These are phyloP conservation scores for Solanum chmielewskii DNA, from an alignment of 257 asterid species.

Conservation along the genomic window DNA sequence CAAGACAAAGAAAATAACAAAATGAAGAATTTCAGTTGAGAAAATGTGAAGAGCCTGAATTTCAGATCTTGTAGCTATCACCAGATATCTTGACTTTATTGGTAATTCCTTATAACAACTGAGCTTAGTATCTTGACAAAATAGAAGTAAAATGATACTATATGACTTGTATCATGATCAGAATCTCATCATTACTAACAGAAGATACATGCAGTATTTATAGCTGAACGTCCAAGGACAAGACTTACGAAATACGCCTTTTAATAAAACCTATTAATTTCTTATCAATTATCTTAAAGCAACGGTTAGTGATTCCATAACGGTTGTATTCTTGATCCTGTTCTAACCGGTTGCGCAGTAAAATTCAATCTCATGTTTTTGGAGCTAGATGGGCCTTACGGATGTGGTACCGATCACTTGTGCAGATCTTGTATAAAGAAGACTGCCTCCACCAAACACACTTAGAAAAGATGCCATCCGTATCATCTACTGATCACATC, in stretches of 20 bases:
- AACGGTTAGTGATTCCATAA: background rate
- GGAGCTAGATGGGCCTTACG: background rate
- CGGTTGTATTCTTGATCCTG: background rate
- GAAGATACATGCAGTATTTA: background rate
- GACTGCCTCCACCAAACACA: background rate
- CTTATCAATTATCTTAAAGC: background rate
- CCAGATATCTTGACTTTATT: background rate
- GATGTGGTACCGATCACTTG: background rate
- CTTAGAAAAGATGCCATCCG: background rate
- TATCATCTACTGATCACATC: background rate
- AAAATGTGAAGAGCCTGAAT: background rate
- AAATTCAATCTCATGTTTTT: background rate
- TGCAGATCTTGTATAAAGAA: background rate
- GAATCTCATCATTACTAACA: background rate
- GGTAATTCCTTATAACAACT: no score
- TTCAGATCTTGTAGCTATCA: background rate
- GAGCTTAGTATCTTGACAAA: background rate
- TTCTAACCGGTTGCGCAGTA: background rate
- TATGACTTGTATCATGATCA: background rate
- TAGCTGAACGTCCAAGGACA: background rate
- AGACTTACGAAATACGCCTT: background rate
- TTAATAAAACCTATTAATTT: background rate
- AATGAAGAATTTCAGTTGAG: background rate
- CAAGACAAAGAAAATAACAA: background rate
- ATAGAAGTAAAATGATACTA: background rate